phyloP scores from a whole-genome alignment of 371 early-diverging fungal genomes.

The Cokeromyces recurvatus region DNA sequence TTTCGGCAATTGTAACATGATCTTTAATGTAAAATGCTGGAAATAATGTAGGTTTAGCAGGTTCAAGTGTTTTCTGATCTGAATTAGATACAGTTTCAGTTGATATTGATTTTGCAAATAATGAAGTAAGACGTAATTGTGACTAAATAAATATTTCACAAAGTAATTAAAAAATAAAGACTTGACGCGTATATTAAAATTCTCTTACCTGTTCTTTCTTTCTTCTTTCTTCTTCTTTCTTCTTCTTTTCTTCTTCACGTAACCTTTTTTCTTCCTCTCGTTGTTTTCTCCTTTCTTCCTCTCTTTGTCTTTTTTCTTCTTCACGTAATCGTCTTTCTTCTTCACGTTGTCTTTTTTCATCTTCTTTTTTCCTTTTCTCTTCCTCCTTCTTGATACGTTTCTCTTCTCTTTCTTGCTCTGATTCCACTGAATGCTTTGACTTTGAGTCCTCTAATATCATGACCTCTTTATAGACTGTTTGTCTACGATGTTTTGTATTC shows the following conservation, averaged over 20 bases:
- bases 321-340: slow-evolving; percentile 23
- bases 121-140: slow-evolving; percentile 39
- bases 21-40: slow-evolving; percentile 66
- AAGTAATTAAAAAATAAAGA: too few relatives aligned
- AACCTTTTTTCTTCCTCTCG: slow-evolving; percentile 21
- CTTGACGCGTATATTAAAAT: background rate
- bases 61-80: slow-evolving; percentile 13
- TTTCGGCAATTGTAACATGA: slow-evolving; percentile 32
- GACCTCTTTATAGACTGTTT: slow-evolving; percentile 3
- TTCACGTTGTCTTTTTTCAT: slow-evolving; percentile 21
- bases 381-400: slow-evolving; percentile 22
- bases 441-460: background rate
- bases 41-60: slow-evolving; percentile 45
- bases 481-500: slow-evolving; percentile 13
- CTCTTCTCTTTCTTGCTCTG: slow-evolving; percentile 8
- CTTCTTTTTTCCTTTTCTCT: slow-evolving; percentile 7
- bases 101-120: slow-evolving; percentile 32
- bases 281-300: slow-evolving; percentile 28
- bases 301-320: slow-evolving; percentile 29
- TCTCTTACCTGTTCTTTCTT: background rate
- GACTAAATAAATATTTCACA: slow-evolving; percentile 16
- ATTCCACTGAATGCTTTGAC: slow-evolving; percentile 4
- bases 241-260: too few relatives aligned
- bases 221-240: too few relatives aligned
- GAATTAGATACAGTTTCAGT: background rate